phyloP scores from a whole-genome alignment of 1,139 yeast species.

The Lodderomyces orthopsilosis region DNA sequence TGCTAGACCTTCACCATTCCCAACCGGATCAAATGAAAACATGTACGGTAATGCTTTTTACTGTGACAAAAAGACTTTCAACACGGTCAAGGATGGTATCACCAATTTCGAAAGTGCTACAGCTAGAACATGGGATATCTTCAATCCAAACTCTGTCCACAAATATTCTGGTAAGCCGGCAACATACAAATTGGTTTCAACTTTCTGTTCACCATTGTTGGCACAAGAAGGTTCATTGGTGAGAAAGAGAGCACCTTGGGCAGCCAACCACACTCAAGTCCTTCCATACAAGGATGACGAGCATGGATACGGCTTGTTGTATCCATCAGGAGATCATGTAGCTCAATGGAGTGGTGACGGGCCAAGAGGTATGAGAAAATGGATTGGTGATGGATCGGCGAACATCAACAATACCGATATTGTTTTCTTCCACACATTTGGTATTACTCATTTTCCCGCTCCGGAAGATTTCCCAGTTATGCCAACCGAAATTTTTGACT shows the following conservation, averaged over 20 bases:
- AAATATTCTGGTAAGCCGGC: constrained; percentile 73
- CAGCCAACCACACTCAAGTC: constrained; percentile 63
- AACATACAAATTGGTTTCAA: constrained; percentile 74
- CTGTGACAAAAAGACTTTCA: constrained; percentile 60
- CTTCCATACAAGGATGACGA: constrained; percentile 62
- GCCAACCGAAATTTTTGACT: constrained; percentile 80
- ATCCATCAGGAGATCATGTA: constrained; percentile 79
- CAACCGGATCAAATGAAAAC: constrained; percentile 65
- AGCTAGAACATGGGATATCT: constrained; percentile 75
- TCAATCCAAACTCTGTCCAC: constrained; percentile 66
- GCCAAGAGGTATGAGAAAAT: constrained; percentile 63
- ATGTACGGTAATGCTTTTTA: constrained; percentile 73
- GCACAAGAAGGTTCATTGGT: constrained; percentile 76
- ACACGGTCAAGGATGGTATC: constrained; percentile 65
- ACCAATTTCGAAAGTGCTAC: constrained; percentile 61
- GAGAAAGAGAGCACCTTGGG: constrained; percentile 82
- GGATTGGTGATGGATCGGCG: constrained; percentile 69
- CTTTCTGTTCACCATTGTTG: constrained; percentile 68
- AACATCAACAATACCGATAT: constrained; percentile 66
- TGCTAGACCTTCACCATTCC: constrained; percentile 56
- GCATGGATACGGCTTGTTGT: constrained; percentile 53
- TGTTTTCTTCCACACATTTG: constrained; percentile 75
- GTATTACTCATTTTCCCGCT: constrained; percentile 82
- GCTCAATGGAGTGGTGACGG: constrained; percentile 82
- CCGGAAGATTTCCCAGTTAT: constrained; percentile 89